Evolutionary conservation across 176 grass and related monocot genomes (phyloP), one percentile per base, ranked within the genome.

Genomic region (Leersia perrieri): DNA sequence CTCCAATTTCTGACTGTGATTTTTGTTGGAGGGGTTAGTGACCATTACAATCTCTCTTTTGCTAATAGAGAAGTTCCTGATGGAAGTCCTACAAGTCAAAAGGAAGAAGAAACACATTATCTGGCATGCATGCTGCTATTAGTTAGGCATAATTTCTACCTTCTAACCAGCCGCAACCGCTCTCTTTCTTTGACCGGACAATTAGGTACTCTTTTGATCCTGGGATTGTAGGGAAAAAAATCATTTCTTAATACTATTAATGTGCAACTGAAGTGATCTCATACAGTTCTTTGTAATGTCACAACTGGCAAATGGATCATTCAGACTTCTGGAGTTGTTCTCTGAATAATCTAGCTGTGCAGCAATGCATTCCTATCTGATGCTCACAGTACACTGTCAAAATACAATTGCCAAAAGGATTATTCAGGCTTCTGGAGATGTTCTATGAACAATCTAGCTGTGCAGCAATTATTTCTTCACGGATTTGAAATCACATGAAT

Each of bases 361-460:
- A 73, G 68, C 66, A 66, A 57, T 83, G 60, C 11, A 72, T 33
- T 44, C 29, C 60, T 49, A 16, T 28, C 31, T 3, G 63, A 84
- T 41, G 51, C 51, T 57, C 7, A 57, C 6, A 57, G 51, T 23
- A 57, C 7, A 57, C 22, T 57, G 22, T 23, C 22, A n/a, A 57
- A 57, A n/a, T 3, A 57, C 22, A 57, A 57, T 57, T 72, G 68
- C 30, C 63, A 49, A 45, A 49, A 33, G 10, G 63, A 64, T 51
- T 44, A 23, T 63, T 14, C 34, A 1, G 57, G 33, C 22, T 47
- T 33, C 30, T 30, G 27, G 2, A 13, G 12, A 20, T 41, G 60
- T 55, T 63, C 57, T 35, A 44, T n/a, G 68, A 78, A 72, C 13
- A 78, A 73, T 78, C 28, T 83, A 82, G 27, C 60, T 88, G 74